phyloP scores from a whole-genome alignment of 805 yeast genomes.

The Candida taoyuanica region DNA sequence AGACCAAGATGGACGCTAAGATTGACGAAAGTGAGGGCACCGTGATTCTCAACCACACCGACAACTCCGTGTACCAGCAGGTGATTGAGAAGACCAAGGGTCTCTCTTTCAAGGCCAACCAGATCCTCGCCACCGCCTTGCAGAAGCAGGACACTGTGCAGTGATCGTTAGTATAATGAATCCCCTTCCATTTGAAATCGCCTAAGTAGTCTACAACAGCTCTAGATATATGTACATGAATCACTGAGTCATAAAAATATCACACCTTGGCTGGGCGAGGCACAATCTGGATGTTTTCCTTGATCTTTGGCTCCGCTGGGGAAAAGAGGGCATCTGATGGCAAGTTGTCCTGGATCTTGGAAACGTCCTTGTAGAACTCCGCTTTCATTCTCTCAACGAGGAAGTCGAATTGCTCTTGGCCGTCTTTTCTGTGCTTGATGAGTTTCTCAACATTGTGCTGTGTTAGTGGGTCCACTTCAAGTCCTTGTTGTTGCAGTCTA shows the following conservation, averaged over 20 bases:
- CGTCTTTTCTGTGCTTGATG: constrained; percentile 41
- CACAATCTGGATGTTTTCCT: constrained; percentile 18
- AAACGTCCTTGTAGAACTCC: constrained; percentile 34
- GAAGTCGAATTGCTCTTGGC: constrained; percentile 48
- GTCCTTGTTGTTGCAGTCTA: constrained; percentile 62
- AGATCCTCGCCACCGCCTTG: constrained; percentile 44
- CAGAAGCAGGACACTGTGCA: constrained; percentile 27
- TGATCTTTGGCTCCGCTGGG: constrained; percentile 20
- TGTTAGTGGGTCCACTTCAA: constrained; percentile 50
- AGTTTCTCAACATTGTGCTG: constrained; percentile 51
- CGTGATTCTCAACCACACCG: constrained; percentile 49
- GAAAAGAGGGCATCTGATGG: constrained; percentile 18
- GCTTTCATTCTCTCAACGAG: constrained; percentile 57
- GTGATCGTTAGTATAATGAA: background rate
- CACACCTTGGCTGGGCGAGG: constrained; percentile 19
- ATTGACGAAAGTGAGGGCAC: constrained; percentile 48
- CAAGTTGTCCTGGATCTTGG: constrained; percentile 14
- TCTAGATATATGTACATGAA: constrained; percentile 10
- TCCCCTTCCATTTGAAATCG: background rate
- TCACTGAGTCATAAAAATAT: background rate
- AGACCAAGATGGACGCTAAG: constrained; percentile 48
- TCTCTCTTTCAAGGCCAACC: constrained; percentile 53
- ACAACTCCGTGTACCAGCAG: constrained; percentile 58
- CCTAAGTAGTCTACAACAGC: too few species aligned
- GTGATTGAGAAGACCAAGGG: constrained; percentile 67